phyloP scores from a whole-genome alignment of 2,329 filamentous ascomycete genomes.

The Penicillium sp. region DNA sequence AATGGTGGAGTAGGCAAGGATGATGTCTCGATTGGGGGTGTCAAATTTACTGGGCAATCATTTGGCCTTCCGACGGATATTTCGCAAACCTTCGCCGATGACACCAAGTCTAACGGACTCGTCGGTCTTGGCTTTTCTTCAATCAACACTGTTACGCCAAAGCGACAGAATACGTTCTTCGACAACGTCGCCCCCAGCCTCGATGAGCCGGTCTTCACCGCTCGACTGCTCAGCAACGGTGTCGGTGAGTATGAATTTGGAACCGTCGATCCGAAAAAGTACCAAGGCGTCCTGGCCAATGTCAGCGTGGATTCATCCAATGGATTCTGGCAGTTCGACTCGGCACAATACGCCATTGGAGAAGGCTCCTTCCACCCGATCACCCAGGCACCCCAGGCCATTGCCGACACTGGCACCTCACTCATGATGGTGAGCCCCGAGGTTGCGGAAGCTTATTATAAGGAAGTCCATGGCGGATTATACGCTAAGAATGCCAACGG shows the following conservation, averaged over 20 bases:
- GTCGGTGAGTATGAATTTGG: slow-evolving; percentile 73
- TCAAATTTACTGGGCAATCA: slow-evolving; percentile 60
- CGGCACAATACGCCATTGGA: slow-evolving; percentile 57
- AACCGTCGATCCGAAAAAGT: slow-evolving; percentile 62
- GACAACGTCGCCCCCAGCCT: slow-evolving; percentile 64
- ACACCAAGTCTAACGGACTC: slow-evolving; percentile 65
- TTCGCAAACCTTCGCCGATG: slow-evolving; percentile 57
- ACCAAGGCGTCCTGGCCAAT: slow-evolving; percentile 61
- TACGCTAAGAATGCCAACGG: slow-evolving; percentile 46
- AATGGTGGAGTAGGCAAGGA: slow-evolving; percentile 65
- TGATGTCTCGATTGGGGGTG: slow-evolving; percentile 64
- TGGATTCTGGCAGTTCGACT: slow-evolving; percentile 69
- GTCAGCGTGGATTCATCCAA: slow-evolving; percentile 58
- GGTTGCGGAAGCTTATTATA: slow-evolving; percentile 61
- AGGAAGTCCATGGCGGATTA: slow-evolving; percentile 51
- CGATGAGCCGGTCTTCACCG: slow-evolving; percentile 67
- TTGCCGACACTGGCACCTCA: slow-evolving; percentile 68
- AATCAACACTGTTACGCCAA: slow-evolving; percentile 64
- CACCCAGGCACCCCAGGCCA: slow-evolving; percentile 44
- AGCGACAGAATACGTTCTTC: slow-evolving; percentile 69
- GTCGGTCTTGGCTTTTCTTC: slow-evolving; percentile 65
- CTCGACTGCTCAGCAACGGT: slow-evolving; percentile 60
- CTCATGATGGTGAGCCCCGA: slow-evolving; percentile 60
- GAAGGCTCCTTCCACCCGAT: slow-evolving; percentile 38
- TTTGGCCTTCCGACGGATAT: slow-evolving; percentile 64